Evolutionary conservation across 768 basidiomycete species (phyloP).

Genomic region (Termitomyces sp.): DNA sequence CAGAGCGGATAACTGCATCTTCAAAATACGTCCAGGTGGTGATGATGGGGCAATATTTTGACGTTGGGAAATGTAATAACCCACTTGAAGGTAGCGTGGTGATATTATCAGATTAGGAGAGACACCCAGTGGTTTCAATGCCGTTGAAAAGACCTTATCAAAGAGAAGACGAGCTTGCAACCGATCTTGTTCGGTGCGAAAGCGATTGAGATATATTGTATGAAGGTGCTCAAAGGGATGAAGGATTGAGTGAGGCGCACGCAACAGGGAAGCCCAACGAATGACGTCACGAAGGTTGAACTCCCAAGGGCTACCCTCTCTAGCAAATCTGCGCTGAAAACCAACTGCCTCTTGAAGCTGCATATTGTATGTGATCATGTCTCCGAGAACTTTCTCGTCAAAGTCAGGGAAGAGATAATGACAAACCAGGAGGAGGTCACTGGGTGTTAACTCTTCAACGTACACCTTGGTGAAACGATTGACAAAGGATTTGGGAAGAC

Average conservation of each 20-base stretch:
- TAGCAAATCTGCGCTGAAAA: conserved; percentile 62
- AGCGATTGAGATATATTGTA: conserved; percentile 80
- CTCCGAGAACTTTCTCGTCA: conserved; percentile 48
- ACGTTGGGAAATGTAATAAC: conserved; percentile 48
- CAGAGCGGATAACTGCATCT: conserved; percentile 59
- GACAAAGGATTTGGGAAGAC: conserved; percentile 94
- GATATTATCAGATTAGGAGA: conserved; percentile 42
- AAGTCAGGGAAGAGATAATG: conserved; percentile 66
- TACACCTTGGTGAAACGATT: conserved; percentile 99
- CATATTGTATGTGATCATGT: conserved; percentile 84
- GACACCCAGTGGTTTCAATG: conserved; percentile 20
- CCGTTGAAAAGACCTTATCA: conserved; percentile 42
- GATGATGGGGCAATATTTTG: conserved; percentile 29
- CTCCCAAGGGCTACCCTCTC: conserved; percentile 91
- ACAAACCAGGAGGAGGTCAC: conserved; percentile 80
- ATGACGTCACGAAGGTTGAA: conserved; percentile 95
- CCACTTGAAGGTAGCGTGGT: conserved; percentile 56
- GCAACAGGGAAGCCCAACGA: conserved; percentile 74
- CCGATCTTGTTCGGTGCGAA: conserved; percentile 74
- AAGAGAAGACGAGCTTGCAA: conserved; percentile 49
- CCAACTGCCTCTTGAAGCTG: conserved; percentile 66
- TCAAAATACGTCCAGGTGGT: conserved; percentile 52
- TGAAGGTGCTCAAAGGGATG: conserved; percentile 66
- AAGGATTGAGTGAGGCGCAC: conserved; percentile 23
- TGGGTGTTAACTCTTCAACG: conserved; percentile 74